Evolutionary conservation across 768 basidiomycete genomes (phyloP), one percentile per base, ranked within the genome.

Genomic region (Mycena metata): DNA sequence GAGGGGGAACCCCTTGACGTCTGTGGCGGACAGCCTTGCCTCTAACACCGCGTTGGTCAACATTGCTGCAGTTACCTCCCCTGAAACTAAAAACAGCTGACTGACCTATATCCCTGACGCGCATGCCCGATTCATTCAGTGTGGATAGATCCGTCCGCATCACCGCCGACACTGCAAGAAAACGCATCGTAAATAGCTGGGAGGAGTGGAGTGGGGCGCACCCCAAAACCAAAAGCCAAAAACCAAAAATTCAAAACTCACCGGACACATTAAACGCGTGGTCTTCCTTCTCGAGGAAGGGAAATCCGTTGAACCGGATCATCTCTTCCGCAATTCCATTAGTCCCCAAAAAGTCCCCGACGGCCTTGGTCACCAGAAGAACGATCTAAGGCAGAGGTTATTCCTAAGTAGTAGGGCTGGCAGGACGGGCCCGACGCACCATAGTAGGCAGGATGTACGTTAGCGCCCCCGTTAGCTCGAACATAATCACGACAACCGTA

Each of bases 401-500:
- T 50, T 39, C 50, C 54, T 26, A 47, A 21, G 30, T 50, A 30
- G 30, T 30, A 30, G 30, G 30, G 30, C 30, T 30, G 30, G 56
- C 51, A 67, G 33, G 57, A 69, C 58, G 54, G 52, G 47, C 30
- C 42, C 52, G 21, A 51, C 86, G 73, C 71, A 96, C 97, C 98
- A 99, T 99, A 16, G 96, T 96, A 8, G 98, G 98, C 30, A 99
- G 81, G 72, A 99, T 96, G 76, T 99, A 99, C 21, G 96, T 98
- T 75, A 99, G 79, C 8, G 98, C 97, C 15, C 98, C 98, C 5
- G 98, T 99, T 21, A 99, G 85, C 75, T 99, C 97, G 77, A 98
- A 99, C 96, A 99, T 99, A 79, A 99, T 96, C 41, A 99, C 98
- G 10, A 99, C 98, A 7, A 99, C 96, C 0, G 96, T 95, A 30